phyloP scores from a whole-genome alignment of 176 grass and related monocot genomes.

The Themeda triandra region DNA sequence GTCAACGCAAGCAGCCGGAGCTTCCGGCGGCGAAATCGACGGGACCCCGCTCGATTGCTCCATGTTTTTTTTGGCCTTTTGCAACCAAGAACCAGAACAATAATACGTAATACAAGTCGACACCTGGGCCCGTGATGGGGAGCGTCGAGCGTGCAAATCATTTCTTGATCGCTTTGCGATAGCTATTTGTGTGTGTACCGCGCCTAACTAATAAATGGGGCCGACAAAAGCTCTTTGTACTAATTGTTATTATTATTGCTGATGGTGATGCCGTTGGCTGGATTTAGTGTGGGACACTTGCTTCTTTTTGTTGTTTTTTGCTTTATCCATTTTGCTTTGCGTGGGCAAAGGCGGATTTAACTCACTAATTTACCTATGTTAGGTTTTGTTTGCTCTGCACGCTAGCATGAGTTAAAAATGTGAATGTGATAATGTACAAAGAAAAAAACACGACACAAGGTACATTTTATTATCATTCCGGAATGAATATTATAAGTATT shows the following conservation, averaged over 20 bases:
- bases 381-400: background rate
- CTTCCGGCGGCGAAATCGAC: background rate
- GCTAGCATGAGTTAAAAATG: background rate
- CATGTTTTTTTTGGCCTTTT: background rate
- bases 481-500: background rate
- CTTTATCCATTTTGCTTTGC: background rate
- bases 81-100: background rate
- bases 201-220: background rate
- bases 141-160: background rate
- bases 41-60: background rate
- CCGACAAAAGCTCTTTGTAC: background rate
- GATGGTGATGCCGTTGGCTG: background rate
- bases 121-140: background rate
- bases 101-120: background rate
- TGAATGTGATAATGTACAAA: background rate
- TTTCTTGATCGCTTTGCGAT: background rate
- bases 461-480: background rate
- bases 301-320: background rate
- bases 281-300: background rate
- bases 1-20: background rate
- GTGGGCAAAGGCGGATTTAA: background rate
- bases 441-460: background rate
- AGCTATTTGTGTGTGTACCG: too few relatives aligned
- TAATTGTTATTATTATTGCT: background rate
- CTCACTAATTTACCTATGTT: background rate